These are phyloP conservation scores for Camelina neglecta DNA, from an alignment of 345 rosid species.

Conservation along the genomic window DNA sequence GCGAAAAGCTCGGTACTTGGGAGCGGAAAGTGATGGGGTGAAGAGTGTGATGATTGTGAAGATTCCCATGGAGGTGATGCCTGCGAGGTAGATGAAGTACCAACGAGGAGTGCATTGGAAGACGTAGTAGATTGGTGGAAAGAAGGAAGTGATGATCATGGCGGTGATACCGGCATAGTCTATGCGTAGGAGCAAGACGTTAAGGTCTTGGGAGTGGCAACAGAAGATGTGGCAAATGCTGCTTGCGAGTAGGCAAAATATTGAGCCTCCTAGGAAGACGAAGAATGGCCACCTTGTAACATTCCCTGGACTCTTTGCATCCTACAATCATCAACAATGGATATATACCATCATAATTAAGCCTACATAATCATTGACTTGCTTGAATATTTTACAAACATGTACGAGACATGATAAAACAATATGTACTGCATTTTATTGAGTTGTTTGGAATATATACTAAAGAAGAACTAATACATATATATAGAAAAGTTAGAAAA, in stretches of 20 bases:
- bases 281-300: slow-evolving; percentile 84
- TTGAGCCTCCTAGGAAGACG: slow-evolving; percentile 77
- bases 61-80: slow-evolving; percentile 73
- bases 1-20: slow-evolving; percentile 63
- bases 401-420: neutral
- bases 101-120: slow-evolving; percentile 82
- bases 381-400: neutral
- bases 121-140: slow-evolving; percentile 86
- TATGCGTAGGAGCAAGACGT: slow-evolving; percentile 60
- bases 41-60: slow-evolving; percentile 75
- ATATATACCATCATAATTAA: slow-evolving; percentile 12
- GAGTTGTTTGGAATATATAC: neutral
- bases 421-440: neutral
- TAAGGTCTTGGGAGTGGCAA: slow-evolving; percentile 73
- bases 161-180: slow-evolving; percentile 76
- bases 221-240: slow-evolving; percentile 85
- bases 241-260: slow-evolving; percentile 86
- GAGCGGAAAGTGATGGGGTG: slow-evolving; percentile 63
- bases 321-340: slow-evolving; percentile 50
- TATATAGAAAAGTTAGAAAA: neutral
- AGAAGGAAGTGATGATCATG: slow-evolving; percentile 95
- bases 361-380: slow-evolving; percentile 6
- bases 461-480: neutral
- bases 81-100: slow-evolving; percentile 76
- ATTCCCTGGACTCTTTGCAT: slow-evolving; percentile 46